These are phyloP conservation scores for Suhomyces pyralidae DNA, from an alignment of 805 yeast species.

Conservation along the genomic window DNA sequence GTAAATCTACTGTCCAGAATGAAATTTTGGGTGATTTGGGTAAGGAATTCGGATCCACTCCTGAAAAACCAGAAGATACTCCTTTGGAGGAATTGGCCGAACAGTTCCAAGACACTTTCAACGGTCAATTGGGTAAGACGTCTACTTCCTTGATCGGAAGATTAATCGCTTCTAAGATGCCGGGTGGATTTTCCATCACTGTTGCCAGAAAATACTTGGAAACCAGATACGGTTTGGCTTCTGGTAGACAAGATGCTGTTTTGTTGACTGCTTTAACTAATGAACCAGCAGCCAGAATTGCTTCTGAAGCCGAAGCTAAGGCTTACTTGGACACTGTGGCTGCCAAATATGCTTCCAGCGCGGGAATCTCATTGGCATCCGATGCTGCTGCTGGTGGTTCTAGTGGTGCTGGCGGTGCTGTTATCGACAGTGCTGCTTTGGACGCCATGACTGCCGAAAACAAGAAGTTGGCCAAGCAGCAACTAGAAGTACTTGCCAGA, in stretches of 20 bases:
- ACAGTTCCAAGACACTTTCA: slow-evolving; percentile 85
- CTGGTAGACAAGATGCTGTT: slow-evolving; percentile 93
- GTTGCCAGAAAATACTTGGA: slow-evolving; percentile 89
- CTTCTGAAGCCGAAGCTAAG: slow-evolving; percentile 85
- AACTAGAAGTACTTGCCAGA: slow-evolving; percentile 87
- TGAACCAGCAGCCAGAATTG: slow-evolving; percentile 90
- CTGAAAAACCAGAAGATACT: slow-evolving; percentile 98
- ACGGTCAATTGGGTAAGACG: slow-evolving; percentile 90
- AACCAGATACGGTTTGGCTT: slow-evolving; percentile 86
- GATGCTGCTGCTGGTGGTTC: slow-evolving; percentile 58
- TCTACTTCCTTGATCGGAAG: slow-evolving; percentile 86
- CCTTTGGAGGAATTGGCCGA: slow-evolving; percentile 96
- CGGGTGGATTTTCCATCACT: slow-evolving; percentile 97
- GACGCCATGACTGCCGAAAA: slow-evolving; percentile 75
- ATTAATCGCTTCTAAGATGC: slow-evolving; percentile 95
- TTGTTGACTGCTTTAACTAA: slow-evolving; percentile 77
- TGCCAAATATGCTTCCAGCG: slow-evolving; percentile 77
- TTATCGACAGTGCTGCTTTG: slow-evolving; percentile 92
- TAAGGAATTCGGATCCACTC: slow-evolving; percentile 96
- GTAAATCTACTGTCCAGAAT: slow-evolving; percentile 97
- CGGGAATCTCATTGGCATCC: slow-evolving; percentile 73
- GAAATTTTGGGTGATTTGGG: slow-evolving; percentile 98
- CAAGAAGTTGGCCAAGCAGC: slow-evolving; percentile 69
- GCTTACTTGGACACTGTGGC: slow-evolving; percentile 79
- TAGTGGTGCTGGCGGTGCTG: slow-evolving; percentile 75